These are phyloP conservation scores for Boehmeria nivea DNA, from an alignment of 306 rosid genomes.

Conservation along the genomic window DNA sequence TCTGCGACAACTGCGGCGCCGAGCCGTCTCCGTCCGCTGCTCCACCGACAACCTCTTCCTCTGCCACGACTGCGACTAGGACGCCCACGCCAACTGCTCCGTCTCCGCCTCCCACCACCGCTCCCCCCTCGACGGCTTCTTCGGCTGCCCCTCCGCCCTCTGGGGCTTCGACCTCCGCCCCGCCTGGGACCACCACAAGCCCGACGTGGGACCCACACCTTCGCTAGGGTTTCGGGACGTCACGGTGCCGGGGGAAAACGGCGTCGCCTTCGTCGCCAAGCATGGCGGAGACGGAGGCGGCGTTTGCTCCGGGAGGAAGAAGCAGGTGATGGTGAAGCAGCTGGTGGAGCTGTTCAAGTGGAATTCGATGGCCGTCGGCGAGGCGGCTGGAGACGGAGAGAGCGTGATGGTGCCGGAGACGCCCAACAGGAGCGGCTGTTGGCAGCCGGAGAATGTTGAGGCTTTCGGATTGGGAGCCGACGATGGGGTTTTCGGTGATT, in stretches of 20 bases:
- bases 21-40: conserved; percentile 49
- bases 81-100: conserved; percentile 47
- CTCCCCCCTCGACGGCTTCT: conserved; percentile 37
- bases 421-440: conserved; percentile 2
- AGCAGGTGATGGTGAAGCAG: conserved; percentile 53
- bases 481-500: neutral
- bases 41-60: conserved; percentile 54
- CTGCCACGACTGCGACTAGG: conserved; percentile 59
- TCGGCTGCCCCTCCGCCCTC: conserved; percentile 52
- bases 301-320: conserved; percentile 40
- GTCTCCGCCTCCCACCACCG: conserved; percentile 43
- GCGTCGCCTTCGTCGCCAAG: conserved; percentile 7
- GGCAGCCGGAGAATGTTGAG: conserved; percentile 28
- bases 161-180: conserved; percentile 44
- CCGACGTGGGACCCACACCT: conserved; percentile 15
- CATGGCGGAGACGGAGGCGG: too few relatives aligned
- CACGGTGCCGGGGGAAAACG: conserved; percentile 39
- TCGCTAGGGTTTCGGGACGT: conserved; percentile 31
- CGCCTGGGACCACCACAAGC: conserved; percentile 9
- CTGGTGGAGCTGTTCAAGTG: conserved; percentile 46
- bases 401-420: conserved; percentile 21
- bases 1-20: conserved; percentile 58
- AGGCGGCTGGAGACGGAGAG: conserved; percentile 20
- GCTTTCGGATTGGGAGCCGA: conserved; percentile 12
- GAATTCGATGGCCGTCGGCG: conserved; percentile 25